Evolutionary conservation across 352 stramenopile species (phyloP).

Genomic region (Phytophthora uliginosa): DNA sequence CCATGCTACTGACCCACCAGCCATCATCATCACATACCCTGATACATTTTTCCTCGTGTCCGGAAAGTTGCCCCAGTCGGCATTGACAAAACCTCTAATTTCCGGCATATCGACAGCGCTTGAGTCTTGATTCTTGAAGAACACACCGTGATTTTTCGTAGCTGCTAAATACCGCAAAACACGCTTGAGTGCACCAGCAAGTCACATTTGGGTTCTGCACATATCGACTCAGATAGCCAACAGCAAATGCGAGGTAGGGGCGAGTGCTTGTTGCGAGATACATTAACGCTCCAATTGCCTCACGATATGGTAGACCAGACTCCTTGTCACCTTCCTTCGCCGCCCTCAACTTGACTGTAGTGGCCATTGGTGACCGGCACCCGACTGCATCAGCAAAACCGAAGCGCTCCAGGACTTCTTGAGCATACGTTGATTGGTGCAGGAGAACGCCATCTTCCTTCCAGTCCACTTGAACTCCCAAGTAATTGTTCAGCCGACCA

Average conservation of each 20-base stretch:
- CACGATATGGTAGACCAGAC: too few species aligned
- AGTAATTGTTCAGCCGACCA: neutral
- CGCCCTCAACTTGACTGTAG: neutral
- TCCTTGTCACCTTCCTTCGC: slow-evolving; percentile 2
- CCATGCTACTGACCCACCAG: neutral
- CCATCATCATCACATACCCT: slow-evolving; percentile 1
- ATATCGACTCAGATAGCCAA: slow-evolving; percentile 23
- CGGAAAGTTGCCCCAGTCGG: slow-evolving; percentile 1
- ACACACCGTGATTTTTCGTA: neutral
- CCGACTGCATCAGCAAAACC: slow-evolving; percentile 9
- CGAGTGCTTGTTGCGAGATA: slow-evolving; percentile 32
- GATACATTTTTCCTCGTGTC: slow-evolving; percentile 1
- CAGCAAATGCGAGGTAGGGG: slow-evolving; percentile 21
- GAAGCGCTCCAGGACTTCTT: neutral
- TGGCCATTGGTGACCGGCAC: slow-evolving; percentile 9
- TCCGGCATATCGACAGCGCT: neutral
- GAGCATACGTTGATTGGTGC: neutral
- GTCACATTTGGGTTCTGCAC: neutral
- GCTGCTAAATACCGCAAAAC: slow-evolving; percentile 1
- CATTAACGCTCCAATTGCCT: slow-evolving; percentile 31
- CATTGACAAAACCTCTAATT: neutral
- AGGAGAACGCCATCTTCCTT: neutral
- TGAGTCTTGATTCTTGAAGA: neutral
- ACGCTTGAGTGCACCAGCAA: slow-evolving; percentile 8
- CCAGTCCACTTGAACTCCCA: neutral